Evolutionary conservation across 2,329 filamentous ascomycete genomes (phyloP), one percentile per base, ranked within the genome.

Genomic region (Thelonectria rubi): DNA sequence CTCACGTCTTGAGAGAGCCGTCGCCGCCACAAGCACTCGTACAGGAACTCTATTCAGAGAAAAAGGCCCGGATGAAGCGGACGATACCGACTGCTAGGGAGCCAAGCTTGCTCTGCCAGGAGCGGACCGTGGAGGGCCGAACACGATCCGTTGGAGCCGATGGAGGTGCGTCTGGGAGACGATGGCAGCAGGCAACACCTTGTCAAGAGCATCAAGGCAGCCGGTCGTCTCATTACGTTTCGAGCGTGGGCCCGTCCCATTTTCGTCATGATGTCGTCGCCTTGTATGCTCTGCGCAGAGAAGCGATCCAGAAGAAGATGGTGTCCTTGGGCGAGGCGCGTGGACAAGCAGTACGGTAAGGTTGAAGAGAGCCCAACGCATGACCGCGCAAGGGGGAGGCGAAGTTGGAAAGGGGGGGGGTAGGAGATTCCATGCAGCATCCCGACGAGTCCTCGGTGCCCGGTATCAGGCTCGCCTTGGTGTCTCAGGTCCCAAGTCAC

Each of bases 401-500:
- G 56, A 66, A 54, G 67, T 60, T 52, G 57, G 45, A 32, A 45
- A 52, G 34, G 52, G 55, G 50, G 58, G 57, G 43, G 26, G 7
- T 42, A 18, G 46, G 55, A 70, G 70, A 74, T 71, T 68, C 53
- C 64, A 70, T 69, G 69, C 72, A 70, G 68, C 61, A 68, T 64
- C 66, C 65, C 68, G 69, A 74, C 69, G 67, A 68, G 61, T 61
- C 63, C 63, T 60, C 54, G 55, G 6, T 58, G 62, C 63, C 58
- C 55, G 71, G 63, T 58, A 65, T 66, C 62, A 72, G 62, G 63
- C 67, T 69, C 65, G 69, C 62, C 72, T 72, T 72, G 71, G 72
- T 78, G 76, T 78, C 76, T 78, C 71, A 70, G 66, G 69, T 69
- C 58, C 63, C 65, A 59, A 76, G 76, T 78, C 76, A 78, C 76